These are phyloP conservation scores for Bretziella fagacearum DNA, from an alignment of 2,329 filamentous ascomycete genomes.

Conservation along the genomic window DNA sequence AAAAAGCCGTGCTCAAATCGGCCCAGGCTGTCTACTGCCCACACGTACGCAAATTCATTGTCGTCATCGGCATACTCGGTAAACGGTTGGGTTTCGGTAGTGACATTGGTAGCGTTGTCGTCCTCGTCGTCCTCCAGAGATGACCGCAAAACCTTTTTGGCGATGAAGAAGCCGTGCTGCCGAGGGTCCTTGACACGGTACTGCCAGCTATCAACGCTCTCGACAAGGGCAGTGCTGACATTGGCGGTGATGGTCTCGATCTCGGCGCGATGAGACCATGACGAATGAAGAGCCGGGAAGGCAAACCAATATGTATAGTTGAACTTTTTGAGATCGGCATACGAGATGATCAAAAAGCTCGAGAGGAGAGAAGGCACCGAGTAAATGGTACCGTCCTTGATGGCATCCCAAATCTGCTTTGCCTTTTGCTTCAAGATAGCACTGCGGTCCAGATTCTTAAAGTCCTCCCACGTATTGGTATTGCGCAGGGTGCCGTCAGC, in stretches of 20 bases:
- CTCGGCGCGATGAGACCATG: slow-evolving; percentile 50
- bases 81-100: slow-evolving; percentile 30
- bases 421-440: slow-evolving; percentile 15
- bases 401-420: slow-evolving; percentile 81
- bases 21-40: slow-evolving; percentile 61
- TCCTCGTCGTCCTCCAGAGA: slow-evolving; percentile 18
- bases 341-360: slow-evolving; percentile 78
- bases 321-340: slow-evolving; percentile 93
- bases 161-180: slow-evolving; percentile 93
- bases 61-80: slow-evolving; percentile 26
- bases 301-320: slow-evolving; percentile 97
- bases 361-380: slow-evolving; percentile 81
- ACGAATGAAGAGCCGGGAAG: slow-evolving; percentile 80
- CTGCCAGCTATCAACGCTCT: slow-evolving; percentile 73
- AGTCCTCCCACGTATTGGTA: slow-evolving; percentile 89
- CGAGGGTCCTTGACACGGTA: slow-evolving; percentile 59
- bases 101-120: slow-evolving; percentile 22
- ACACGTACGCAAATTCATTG: slow-evolving; percentile 42
- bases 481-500: slow-evolving; percentile 92
- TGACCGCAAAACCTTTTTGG: slow-evolving; percentile 44
- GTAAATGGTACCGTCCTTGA: slow-evolving; percentile 91
- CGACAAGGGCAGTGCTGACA: slow-evolving; percentile 66
- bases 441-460: slow-evolving; percentile 57
- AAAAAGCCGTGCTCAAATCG: slow-evolving; percentile 83
- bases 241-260: slow-evolving; percentile 39